These are phyloP conservation scores for Phytophthora vignae DNA, from an alignment of 352 stramenopile genomes.

Conservation along the genomic window DNA sequence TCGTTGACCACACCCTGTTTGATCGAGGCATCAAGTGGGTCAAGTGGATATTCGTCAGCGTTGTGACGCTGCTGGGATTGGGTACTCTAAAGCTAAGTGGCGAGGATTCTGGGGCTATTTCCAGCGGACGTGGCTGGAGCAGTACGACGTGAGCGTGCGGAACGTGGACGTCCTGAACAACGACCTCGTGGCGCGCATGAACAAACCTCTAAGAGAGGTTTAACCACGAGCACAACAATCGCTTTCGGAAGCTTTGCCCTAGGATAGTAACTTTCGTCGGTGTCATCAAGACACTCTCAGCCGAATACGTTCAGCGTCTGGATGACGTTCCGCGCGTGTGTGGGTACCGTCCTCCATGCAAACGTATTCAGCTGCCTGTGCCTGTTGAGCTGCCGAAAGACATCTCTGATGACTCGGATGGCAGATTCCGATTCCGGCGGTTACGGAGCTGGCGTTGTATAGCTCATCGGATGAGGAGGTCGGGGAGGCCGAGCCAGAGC, in stretches of 20 bases:
- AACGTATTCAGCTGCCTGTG: slow-evolving; percentile 3
- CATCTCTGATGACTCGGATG: slow-evolving; percentile 7
- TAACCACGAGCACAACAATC: too few species aligned
- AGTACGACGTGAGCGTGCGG: slow-evolving; percentile 3
- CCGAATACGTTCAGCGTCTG: slow-evolving; percentile 6
- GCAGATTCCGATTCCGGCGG: background rate
- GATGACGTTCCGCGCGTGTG: slow-evolving; percentile 1
- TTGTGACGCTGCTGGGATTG: background rate
- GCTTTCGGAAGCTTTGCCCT: too few species aligned
- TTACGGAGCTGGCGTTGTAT: background rate
- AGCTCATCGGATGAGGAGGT: background rate
- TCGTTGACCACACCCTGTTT: slow-evolving; percentile 1
- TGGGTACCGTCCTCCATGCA: background rate
- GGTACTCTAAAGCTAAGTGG: slow-evolving; percentile 13
- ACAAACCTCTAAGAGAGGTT: slow-evolving; percentile 22
- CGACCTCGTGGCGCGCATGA: slow-evolving; percentile 6
- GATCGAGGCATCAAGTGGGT: slow-evolving; percentile 10
- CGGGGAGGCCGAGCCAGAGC: background rate
- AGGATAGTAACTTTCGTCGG: background rate
- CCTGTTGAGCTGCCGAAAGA: slow-evolving; percentile 3
- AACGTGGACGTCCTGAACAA: slow-evolving; percentile 9
- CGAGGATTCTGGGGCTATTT: background rate
- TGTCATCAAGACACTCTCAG: slow-evolving; percentile 8
- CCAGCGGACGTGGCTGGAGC: slow-evolving; percentile 11
- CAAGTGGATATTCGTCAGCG: slow-evolving; percentile 6